These are phyloP conservation scores for Saccharomycodes ludwigii DNA, from an alignment of 805 yeast species.

Conservation along the genomic window DNA sequence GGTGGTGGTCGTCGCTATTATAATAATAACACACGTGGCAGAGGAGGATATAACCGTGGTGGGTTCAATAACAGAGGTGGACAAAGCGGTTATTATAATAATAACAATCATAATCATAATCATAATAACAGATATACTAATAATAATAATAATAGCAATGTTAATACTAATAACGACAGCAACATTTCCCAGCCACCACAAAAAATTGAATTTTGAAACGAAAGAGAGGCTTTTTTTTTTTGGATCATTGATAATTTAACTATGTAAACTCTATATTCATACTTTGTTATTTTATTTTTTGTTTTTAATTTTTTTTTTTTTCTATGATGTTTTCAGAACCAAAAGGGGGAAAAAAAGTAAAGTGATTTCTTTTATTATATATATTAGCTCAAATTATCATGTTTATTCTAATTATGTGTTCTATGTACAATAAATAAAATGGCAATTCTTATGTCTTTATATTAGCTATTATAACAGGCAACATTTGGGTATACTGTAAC, in stretches of 20 bases:
- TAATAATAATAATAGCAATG: slow-evolving; percentile 7
- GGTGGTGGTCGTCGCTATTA: slow-evolving; percentile 26
- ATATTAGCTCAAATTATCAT: neutral
- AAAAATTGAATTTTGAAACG: too few species aligned
- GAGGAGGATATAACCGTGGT: slow-evolving; percentile 24
- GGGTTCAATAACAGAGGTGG: slow-evolving; percentile 15
- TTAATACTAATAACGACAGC: neutral
- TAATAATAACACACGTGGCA: too few species aligned
- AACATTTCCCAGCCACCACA: too few species aligned
- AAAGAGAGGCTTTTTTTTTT: too few species aligned
- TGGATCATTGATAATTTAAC: too few species aligned
- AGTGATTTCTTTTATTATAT: neutral
- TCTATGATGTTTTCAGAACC: neutral
- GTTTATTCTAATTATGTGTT: too few species aligned
- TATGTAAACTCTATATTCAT: too few species aligned
- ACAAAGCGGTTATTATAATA: slow-evolving; percentile 9
- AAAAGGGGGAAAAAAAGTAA: neutral
- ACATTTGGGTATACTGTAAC: too few species aligned
- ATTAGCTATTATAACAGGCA: too few species aligned
- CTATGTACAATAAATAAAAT: too few species aligned
- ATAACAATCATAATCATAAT: slow-evolving; percentile 12
- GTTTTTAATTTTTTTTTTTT: neutral
- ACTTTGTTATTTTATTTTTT: neutral
- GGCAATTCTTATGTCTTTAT: too few species aligned
- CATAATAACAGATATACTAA: slow-evolving; percentile 9